Conservation (phyloP, 768 basidiomycete species). For the Podaxis rugospora region DNA sequence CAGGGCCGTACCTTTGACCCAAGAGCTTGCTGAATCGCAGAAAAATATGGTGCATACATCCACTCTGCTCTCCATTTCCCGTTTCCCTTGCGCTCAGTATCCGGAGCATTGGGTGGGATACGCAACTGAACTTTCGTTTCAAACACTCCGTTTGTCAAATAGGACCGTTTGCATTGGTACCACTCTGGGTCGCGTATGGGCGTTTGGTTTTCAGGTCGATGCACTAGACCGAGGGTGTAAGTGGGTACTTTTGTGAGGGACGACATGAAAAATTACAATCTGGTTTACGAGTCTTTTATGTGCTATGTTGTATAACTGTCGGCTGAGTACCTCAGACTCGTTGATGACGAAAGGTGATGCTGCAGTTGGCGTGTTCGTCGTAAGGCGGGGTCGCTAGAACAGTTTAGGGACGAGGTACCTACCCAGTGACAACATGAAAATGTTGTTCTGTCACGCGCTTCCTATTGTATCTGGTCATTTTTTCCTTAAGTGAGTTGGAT, state of each 20-base stretch:
- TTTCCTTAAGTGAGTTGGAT: conserved; percentile 15
- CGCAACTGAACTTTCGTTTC: conserved; percentile 26
- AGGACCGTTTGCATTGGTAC: conserved; percentile 22
- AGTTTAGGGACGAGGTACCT: neutral
- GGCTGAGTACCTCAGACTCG: conserved; percentile 25
- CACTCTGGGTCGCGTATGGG: conserved; percentile 9
- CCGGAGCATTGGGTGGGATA: conserved; percentile 13
- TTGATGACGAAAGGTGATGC: conserved; percentile 27
- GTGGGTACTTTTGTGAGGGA: conserved; percentile 1
- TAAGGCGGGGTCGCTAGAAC: neutral
- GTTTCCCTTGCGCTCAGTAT: neutral
- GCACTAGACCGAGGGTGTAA: neutral
- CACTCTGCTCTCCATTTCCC: conserved; percentile 18
- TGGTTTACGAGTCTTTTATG: conserved; percentile 19
- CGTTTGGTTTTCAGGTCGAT: neutral
- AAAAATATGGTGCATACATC: conserved; percentile 29
- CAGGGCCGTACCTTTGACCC: conserved; percentile 23
- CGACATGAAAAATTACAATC: conserved; percentile 14
- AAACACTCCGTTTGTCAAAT: conserved; percentile 22
- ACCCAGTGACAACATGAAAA: conserved; percentile 34
- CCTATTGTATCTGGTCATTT: neutral
- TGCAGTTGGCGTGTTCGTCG: conserved; percentile 7
- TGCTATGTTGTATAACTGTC: conserved; percentile 22
- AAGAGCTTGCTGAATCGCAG: conserved; percentile 15
- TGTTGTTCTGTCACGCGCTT: conserved; percentile 19